Evolutionary conservation across 2,329 filamentous ascomycete species (phyloP).

Genomic region (Xylariaceae sp.): DNA sequence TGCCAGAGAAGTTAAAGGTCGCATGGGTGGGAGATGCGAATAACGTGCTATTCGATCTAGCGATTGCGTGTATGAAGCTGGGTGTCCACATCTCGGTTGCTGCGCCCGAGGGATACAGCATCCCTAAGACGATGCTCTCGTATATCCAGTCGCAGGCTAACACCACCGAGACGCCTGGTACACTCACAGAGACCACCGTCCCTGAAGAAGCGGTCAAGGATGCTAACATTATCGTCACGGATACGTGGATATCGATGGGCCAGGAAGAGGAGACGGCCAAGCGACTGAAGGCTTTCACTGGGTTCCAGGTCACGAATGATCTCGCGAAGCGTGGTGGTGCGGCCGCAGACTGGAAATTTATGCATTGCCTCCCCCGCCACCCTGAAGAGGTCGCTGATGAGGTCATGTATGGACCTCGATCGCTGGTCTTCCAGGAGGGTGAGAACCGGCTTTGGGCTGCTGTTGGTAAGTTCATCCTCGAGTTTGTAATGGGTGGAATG

Average conservation of each 20-base stretch:
- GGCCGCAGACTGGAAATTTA: conserved; percentile 89
- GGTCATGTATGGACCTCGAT: conserved; percentile 84
- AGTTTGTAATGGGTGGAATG: neutral
- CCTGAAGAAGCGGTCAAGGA: conserved; percentile 82
- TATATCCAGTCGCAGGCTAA: conserved; percentile 64
- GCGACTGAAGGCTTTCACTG: conserved; percentile 75
- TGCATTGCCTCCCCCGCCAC: conserved; percentile 95
- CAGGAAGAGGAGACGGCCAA: conserved; percentile 82
- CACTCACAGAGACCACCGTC: conserved; percentile 68
- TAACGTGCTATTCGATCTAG: conserved; percentile 92
- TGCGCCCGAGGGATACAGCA: conserved; percentile 78
- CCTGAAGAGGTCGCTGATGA: conserved; percentile 90
- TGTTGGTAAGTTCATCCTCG: conserved; percentile 52
- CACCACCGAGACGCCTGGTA: conserved; percentile 56
- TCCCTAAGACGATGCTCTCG: conserved; percentile 69
- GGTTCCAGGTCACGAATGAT: conserved; percentile 87
- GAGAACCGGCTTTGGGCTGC: conserved; percentile 94
- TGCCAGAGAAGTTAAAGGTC: conserved; percentile 79
- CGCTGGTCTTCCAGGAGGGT: conserved; percentile 87
- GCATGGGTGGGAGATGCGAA: conserved; percentile 97
- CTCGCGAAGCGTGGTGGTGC: conserved; percentile 81
- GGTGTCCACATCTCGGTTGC: conserved; percentile 85
- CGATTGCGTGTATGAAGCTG: conserved; percentile 81
- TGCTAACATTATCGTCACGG: conserved; percentile 88
- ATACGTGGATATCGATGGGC: conserved; percentile 98